These are phyloP conservation scores for Neohortaea acidophila DNA, from an alignment of 495 filamentous ascomycete genomes.

Conservation along the genomic window DNA sequence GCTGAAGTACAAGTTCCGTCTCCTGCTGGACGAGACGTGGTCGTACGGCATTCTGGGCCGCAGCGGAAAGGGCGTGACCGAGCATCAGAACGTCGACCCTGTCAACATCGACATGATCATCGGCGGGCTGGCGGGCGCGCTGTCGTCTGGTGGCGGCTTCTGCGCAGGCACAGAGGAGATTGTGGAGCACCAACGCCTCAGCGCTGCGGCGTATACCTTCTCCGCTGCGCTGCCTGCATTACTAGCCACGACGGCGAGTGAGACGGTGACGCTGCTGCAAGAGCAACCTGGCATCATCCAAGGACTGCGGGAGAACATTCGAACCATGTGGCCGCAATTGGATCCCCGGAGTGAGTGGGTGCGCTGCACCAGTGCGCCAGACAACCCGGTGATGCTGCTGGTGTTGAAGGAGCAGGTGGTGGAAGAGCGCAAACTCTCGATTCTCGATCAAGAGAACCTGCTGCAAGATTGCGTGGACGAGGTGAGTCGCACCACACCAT, in stretches of 20 bases:
- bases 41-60: constrained; percentile 88
- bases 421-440: constrained; percentile 46
- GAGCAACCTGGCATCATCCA: constrained; percentile 62
- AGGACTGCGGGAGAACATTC: constrained; percentile 66
- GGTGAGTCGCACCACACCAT: constrained; percentile 32
- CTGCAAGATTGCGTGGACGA: constrained; percentile 89
- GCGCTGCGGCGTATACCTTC: constrained; percentile 79
- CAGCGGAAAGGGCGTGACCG: constrained; percentile 80
- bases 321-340: constrained; percentile 66
- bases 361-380: constrained; percentile 57
- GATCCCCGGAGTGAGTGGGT: constrained; percentile 93
- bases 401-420: constrained; percentile 75
- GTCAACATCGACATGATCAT: constrained; percentile 88
- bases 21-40: constrained; percentile 94
- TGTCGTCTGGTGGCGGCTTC: constrained; percentile 89
- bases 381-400: constrained; percentile 77
- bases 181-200: constrained; percentile 88
- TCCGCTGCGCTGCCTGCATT: constrained; percentile 89
- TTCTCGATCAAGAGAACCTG: constrained; percentile 67
- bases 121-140: constrained; percentile 75
- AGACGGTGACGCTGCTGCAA: constrained; percentile 70
- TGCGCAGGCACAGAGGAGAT: constrained; percentile 82
- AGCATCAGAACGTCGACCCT: constrained; percentile 89
- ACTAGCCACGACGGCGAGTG: constrained; percentile 84
- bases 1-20: constrained; percentile 86